Percentiles rank a stretch among this genome's conserved stretches.
Evolutionary conservation across 78 protist genomes (phyloP).

Genomic region (Creolimax fragrantissima): DNA sequence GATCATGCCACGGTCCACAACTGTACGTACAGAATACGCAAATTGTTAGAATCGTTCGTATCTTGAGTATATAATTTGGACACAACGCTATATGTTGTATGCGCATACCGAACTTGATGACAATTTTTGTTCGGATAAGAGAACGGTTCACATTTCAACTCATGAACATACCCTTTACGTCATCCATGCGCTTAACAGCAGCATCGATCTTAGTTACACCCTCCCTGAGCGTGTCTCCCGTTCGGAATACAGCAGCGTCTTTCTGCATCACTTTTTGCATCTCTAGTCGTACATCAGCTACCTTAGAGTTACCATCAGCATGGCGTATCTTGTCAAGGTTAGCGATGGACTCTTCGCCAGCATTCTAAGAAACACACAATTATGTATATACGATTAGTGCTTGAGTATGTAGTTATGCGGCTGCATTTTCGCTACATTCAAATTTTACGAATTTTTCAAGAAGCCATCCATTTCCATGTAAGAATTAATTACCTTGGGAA

Average conservation of each 20-base stretch:
- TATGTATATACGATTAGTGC: constrained; percentile 56
- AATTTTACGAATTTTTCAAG: not conserved
- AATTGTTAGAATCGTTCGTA: too few relatives aligned
- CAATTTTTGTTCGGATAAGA: too few relatives aligned
- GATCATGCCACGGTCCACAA: constrained; percentile 47
- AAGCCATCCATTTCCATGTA: too few relatives aligned
- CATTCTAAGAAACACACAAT: too few relatives aligned
- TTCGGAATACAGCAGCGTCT: constrained; percentile 92
- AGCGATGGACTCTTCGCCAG: constrained; percentile 81
- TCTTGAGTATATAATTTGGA: too few relatives aligned
- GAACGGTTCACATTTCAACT: too few relatives aligned
- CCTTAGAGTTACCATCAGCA: constrained; percentile 59
- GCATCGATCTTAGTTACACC: constrained; percentile 68
- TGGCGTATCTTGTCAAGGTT: constrained; percentile 73
- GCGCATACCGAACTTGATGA: too few relatives aligned
- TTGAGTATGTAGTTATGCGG: constrained; percentile 24
- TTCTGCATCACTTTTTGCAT: constrained; percentile 76
- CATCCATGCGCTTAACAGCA: not conserved
- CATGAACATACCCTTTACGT: not conserved
- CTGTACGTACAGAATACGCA: too few relatives aligned
- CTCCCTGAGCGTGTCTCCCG: constrained; percentile 45
- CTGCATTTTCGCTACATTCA: too few relatives aligned
- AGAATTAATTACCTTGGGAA: constrained; percentile 13
- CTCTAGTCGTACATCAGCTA: constrained; percentile 70
- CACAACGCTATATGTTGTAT: too few relatives aligned